phyloP scores from a whole-genome alignment of 805 yeast genomes.

The Spathaspora passalidarum region DNA sequence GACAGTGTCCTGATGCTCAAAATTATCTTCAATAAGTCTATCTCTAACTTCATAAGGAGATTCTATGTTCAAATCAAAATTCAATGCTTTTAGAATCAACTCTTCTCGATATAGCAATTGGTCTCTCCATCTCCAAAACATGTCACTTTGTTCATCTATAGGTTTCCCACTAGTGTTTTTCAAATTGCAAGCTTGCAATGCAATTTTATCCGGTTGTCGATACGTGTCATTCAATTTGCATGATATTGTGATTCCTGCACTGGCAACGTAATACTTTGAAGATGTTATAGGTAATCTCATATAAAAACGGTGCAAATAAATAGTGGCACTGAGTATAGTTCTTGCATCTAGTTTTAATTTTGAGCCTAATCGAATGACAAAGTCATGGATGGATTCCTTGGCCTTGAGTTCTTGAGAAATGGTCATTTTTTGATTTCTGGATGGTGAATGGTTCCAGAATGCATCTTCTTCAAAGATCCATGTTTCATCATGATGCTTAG shows the following conservation, averaged over 20 bases:
- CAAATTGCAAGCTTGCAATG: slow-evolving; percentile 33
- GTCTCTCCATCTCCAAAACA: slow-evolving; percentile 46
- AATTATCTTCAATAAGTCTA: slow-evolving; percentile 10
- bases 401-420: slow-evolving; percentile 36
- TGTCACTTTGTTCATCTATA: slow-evolving; percentile 37
- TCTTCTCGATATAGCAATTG: slow-evolving; percentile 43
- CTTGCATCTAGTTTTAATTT: slow-evolving; percentile 36
- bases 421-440: slow-evolving; percentile 26
- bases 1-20: slow-evolving; percentile 1
- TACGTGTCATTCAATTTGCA: slow-evolving; percentile 42
- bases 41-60: slow-evolving; percentile 38
- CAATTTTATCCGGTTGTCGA: slow-evolving; percentile 42
- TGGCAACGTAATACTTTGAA: slow-evolving; percentile 42
- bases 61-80: slow-evolving; percentile 38
- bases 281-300: slow-evolving; percentile 41
- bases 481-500: slow-evolving; percentile 15
- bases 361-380: slow-evolving; percentile 34
- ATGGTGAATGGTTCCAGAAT: slow-evolving; percentile 29
- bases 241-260: slow-evolving; percentile 42
- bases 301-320: slow-evolving; percentile 37
- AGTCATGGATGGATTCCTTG: slow-evolving; percentile 37
- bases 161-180: slow-evolving; percentile 27
- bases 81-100: slow-evolving; percentile 33
- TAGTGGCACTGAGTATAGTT: slow-evolving; percentile 42
- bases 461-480: slow-evolving; percentile 39